Conservation (phyloP, 768 basidiomycete genomes). For the Boletus eberwhitei region DNA sequence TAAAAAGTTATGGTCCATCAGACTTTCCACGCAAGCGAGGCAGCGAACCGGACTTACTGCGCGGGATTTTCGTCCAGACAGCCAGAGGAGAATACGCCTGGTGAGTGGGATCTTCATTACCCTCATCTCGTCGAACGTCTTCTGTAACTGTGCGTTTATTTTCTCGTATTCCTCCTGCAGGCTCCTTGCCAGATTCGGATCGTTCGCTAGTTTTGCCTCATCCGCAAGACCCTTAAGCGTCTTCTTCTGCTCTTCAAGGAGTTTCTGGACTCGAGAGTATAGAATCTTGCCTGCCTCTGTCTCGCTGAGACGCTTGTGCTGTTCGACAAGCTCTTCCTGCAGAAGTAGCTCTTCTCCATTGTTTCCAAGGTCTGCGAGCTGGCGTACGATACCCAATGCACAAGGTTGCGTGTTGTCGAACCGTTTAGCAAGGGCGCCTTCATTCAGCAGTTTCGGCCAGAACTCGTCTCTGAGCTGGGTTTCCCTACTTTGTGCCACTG, state of each 20-base stretch:
- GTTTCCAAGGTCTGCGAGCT: background rate
- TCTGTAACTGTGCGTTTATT: conserved; percentile 5
- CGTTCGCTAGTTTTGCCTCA: conserved; percentile 11
- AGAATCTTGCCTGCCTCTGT: conserved; percentile 21
- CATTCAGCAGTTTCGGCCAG: conserved; percentile 12
- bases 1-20: background rate
- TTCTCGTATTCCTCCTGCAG: conserved; percentile 13
- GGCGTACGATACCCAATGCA: background rate
- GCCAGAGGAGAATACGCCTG: conserved; percentile 7
- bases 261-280: conserved; percentile 14
- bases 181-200: conserved; percentile 9
- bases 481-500: conserved; percentile 15
- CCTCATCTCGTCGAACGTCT: conserved; percentile 22
- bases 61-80: conserved; percentile 7
- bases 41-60: background rate
- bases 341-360: conserved; percentile 3
- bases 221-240: conserved; percentile 16
- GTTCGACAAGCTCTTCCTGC: conserved; percentile 20
- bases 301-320: conserved; percentile 16
- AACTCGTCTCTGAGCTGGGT: conserved; percentile 24
- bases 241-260: conserved; percentile 17
- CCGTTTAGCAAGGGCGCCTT: background rate
- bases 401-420: background rate
- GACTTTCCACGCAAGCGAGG: background rate
- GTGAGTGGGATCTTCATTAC: conserved; percentile 15